Base-by-base conservation (phyloP, 2,329 filamentous ascomycete species). In the Cordyceps militaris region DNA sequence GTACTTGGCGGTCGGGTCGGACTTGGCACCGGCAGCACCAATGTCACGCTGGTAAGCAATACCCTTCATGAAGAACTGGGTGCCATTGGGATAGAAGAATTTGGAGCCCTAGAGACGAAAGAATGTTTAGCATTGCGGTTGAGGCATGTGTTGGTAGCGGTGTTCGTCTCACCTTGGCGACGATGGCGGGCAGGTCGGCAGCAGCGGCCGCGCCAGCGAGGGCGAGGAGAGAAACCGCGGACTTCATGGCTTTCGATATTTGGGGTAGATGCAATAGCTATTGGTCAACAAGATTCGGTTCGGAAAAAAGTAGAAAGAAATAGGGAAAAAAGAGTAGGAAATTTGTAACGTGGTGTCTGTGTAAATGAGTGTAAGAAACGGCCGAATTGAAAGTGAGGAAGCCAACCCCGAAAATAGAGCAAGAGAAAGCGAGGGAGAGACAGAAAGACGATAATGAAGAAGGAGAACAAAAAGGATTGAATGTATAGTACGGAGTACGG, bases 11-110 rank as follows among this genome's bases (percentile, higher is more conserved):
- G 75, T 61, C 60, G 60, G 56, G 48, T 61, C 61, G 38, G 76
- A 77, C 56, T 77, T 76, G 58, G 68, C 68, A 61, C 84, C 81
- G 54, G 79, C 80, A 54, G 81, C 77, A 63, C 78, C 78, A 63
- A 79, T 79, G 66, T 93, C 89, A 77, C 92, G 85, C 79, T 99
- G 94, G 77, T 99, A 99, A 64, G 94, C 94, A 66, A 99, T 80
- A 76, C 94, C 94, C 74, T 88, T 90, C 73, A 97, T 90, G 80
- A 85, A 95, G 76, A 82, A 82, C 67, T 82, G 77, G 19, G 79
- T 81, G 62, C 79, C 79, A 66, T 86, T 88, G 73, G 89, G 81
- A 79, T 88, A 92, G 81, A 95, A 97, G 81, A 97, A 93, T 75
- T 94, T 92, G 70, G 83, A 83, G 65, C 89, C 86, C 82, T 87